phyloP scores from a whole-genome alignment of 768 basidiomycete species.

The Chiua virens region DNA sequence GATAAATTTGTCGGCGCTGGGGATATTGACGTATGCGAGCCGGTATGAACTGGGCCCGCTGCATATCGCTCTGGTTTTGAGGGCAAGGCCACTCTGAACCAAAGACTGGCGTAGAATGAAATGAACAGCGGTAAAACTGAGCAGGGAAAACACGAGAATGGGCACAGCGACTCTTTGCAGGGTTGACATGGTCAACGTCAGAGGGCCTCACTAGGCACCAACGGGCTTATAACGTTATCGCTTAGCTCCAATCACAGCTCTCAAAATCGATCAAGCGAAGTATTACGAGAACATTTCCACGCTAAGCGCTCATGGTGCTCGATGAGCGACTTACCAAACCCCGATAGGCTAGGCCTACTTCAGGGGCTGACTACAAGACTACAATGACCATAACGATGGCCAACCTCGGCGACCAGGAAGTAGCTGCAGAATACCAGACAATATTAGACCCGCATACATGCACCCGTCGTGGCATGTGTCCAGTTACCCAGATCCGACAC shows the following conservation, averaged over 20 bases:
- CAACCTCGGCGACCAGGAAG: slow-evolving; percentile 9
- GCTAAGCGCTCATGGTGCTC: too few relatives aligned
- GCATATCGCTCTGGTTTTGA: slow-evolving; percentile 36
- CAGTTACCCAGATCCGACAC: slow-evolving; percentile 53
- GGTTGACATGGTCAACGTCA: background rate
- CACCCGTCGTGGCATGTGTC: slow-evolving; percentile 72
- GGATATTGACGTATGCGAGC: slow-evolving; percentile 40
- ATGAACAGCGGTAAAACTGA: slow-evolving; percentile 8
- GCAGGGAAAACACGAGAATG: slow-evolving; percentile 18
- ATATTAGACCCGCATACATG: slow-evolving; percentile 63
- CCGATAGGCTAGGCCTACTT: too few relatives aligned
- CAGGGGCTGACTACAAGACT: too few relatives aligned
- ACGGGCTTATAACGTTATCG: too few relatives aligned
- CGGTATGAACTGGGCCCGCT: slow-evolving; percentile 34
- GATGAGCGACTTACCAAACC: too few relatives aligned
- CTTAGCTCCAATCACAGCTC: too few relatives aligned
- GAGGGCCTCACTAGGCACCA: too few relatives aligned
- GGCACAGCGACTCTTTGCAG: slow-evolving; percentile 16
- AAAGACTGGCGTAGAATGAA: slow-evolving; percentile 16
- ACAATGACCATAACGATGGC: slow-evolving; percentile 4
- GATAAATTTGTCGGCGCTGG: slow-evolving; percentile 37
- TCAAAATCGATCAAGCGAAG: too few relatives aligned
- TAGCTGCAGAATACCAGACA: slow-evolving; percentile 33
- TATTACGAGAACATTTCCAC: too few relatives aligned
- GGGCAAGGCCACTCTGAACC: slow-evolving; percentile 7